These are phyloP conservation scores for Margaritispora aquatica DNA, from an alignment of 495 filamentous ascomycete species.

Conservation along the genomic window DNA sequence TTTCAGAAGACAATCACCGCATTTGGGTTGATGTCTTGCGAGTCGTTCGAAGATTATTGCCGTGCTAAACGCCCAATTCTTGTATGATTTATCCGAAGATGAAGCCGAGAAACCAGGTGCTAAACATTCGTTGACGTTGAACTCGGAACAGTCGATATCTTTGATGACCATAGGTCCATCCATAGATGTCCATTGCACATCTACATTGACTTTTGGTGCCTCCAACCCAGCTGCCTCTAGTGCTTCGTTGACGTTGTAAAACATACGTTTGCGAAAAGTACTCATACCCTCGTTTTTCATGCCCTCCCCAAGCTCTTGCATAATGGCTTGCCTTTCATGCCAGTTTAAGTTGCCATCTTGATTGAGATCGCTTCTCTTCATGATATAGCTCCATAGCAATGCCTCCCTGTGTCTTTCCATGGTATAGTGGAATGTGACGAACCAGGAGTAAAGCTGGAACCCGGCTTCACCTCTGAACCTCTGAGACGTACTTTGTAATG, in stretches of 20 bases:
- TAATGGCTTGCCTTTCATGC: slow-evolving; percentile 29
- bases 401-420: slow-evolving; percentile 38
- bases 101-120: slow-evolving; percentile 33
- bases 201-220: slow-evolving; percentile 33
- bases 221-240: slow-evolving; percentile 32
- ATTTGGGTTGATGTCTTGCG: slow-evolving; percentile 29
- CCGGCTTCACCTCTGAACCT: slow-evolving; percentile 35
- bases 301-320: slow-evolving; percentile 29
- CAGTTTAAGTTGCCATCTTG: slow-evolving; percentile 34
- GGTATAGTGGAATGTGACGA: slow-evolving; percentile 35
- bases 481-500: slow-evolving; percentile 32
- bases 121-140: slow-evolving; percentile 34
- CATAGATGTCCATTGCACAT: slow-evolving; percentile 36
- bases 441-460: slow-evolving; percentile 39
- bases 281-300: slow-evolving; percentile 27
- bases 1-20: slow-evolving; percentile 37
- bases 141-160: slow-evolving; percentile 32
- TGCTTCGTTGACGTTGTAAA: slow-evolving; percentile 28
- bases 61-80: slow-evolving; percentile 31
- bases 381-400: slow-evolving; percentile 37
- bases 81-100: slow-evolving; percentile 27
- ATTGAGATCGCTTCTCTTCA: slow-evolving; percentile 31
- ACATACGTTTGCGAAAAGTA: slow-evolving; percentile 27
- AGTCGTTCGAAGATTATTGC: slow-evolving; percentile 33
- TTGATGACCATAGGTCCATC: slow-evolving; percentile 35